Evolutionary conservation across 768 basidiomycete genomes (phyloP).

Genomic region (Tricholoma flavovirens): DNA sequence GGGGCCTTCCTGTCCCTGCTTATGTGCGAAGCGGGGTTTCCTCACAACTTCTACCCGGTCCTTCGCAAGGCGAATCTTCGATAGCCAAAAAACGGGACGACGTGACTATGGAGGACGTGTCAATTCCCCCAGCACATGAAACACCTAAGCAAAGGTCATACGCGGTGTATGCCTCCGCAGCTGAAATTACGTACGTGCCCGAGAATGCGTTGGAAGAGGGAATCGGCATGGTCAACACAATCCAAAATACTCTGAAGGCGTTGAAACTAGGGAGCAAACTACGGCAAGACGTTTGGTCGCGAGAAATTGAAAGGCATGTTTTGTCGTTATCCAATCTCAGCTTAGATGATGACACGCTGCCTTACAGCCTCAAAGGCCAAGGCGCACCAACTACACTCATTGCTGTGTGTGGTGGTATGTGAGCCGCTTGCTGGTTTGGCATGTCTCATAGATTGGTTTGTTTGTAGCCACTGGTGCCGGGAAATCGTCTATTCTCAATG

Average conservation of each 20-base stretch:
- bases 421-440: neutral
- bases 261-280: conserved; percentile 49
- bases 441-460: neutral
- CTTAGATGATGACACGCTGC: neutral
- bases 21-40: conserved; percentile 12
- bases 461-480: conserved; percentile 52
- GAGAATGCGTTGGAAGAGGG: conserved; percentile 48
- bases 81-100: conserved; percentile 6
- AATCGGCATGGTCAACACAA: conserved; percentile 44
- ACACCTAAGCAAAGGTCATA: conserved; percentile 22
- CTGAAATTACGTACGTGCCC: conserved; percentile 42
- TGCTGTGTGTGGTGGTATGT: conserved; percentile 57
- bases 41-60: neutral
- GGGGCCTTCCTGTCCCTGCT: conserved; percentile 21
- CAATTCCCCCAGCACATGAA: neutral
- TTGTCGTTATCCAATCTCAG: neutral
- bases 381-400: conserved; percentile 53
- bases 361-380: conserved; percentile 39
- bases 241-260: conserved; percentile 37
- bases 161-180: conserved; percentile 29
- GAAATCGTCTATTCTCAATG: conserved; percentile 58
- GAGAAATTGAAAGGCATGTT: conserved; percentile 45
- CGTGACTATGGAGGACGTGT: conserved; percentile 11
- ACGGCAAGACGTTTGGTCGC: conserved; percentile 53
- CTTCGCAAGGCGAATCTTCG: neutral